Base-by-base conservation (phyloP, 257 asterid species). In the Plantago major region DNA sequence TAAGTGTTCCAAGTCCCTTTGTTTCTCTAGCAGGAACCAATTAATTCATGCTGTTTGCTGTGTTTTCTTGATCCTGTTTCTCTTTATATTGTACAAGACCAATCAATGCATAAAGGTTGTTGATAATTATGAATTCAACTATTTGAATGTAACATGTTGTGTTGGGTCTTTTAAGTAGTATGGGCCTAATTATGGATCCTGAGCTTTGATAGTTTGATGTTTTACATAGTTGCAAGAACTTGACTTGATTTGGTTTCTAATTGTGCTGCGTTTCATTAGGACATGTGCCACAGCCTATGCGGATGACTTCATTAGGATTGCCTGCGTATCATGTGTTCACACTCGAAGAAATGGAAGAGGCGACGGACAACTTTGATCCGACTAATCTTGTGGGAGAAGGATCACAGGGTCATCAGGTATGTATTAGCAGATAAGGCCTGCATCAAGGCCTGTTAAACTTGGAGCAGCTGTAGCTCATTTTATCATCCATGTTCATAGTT, bases 321-420 rank as follows among this genome's bases (percentile, higher is more conserved):
- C 99, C 99, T 44, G 89, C 97, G 30, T 93, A 89, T 71, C 74
- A 81, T n/a, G 87, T 93, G 65, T 93, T 85, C 83, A 76, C 97
- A 4, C 65, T 87, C 18, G 99, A 93, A 71, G 99, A 93, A 75
- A 80, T 93, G 66, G 95, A 89, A 67, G 99, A 87, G 1, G 99
- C 96, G 8, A 93, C 99, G 15, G 78, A 81, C 59, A 82, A 79
- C 71, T 93, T 93, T 43, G 96, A 88, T 54, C 71, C 90, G 4
- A 74, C 90, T 60, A 89, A 93, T 79, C 83, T 89, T 12, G 92
- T 93, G 26, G 84, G 76, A 40, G 97, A 85, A 73, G 95, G 91
- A 47, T 77, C 94, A n/a, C 92, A 87, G 71, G 84, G 81, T 33
- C 96, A 87, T 33, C 96, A 87, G 96, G 97, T 89, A 85, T 33